Base-by-base conservation (phyloP, 805 yeast species). In the Starmera quercuum region DNA sequence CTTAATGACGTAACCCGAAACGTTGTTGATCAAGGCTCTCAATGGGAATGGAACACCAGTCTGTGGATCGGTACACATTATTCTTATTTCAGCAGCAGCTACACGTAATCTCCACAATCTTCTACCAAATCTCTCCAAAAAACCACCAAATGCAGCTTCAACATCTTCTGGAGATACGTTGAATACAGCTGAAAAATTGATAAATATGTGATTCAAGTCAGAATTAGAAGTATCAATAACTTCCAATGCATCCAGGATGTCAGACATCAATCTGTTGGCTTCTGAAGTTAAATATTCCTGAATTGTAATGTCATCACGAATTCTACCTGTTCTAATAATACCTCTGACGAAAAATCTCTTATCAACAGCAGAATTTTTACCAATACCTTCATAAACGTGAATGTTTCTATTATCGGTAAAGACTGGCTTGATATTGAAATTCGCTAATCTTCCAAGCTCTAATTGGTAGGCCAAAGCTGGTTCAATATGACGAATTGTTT, bases 381-480 rank as follows among this genome's bases (percentile, higher is more conserved):
- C 97, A 42, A 83, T 75, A 27, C 96, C 97, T 66, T 88, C 95
- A 54, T 92, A 92, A 34, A 94, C 97, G 55, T 92, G 98, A 44
- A 92, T 84, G 68, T 90, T 88, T 66, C 97, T 80, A 71, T 92
- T 92, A 61, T 88, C 97, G 38, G 96, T 84, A 67, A 84, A 83
- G 35, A 90, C 84, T 33, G 96, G 97, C 58, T 82, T 86, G 63
- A 90, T 85, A 65, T 85, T 79, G 66, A 92, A 92, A 68, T 92
- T 94, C 29, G 95, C 85, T 63, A 92, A 71, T 65, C 97, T 79
- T 51, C 85, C 90, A 43, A 92, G 72, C 64, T 92, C 99, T 47
- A 92, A 73, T 68, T 92, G 98, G 83, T 78, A 92, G 33, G 98
- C 97, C 51, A 90, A 71, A 27, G 97, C 96, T 17, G 99, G 99